phyloP scores from a whole-genome alignment of 1,284 basidiomycete genomes.

The Chalciporus sp. region DNA sequence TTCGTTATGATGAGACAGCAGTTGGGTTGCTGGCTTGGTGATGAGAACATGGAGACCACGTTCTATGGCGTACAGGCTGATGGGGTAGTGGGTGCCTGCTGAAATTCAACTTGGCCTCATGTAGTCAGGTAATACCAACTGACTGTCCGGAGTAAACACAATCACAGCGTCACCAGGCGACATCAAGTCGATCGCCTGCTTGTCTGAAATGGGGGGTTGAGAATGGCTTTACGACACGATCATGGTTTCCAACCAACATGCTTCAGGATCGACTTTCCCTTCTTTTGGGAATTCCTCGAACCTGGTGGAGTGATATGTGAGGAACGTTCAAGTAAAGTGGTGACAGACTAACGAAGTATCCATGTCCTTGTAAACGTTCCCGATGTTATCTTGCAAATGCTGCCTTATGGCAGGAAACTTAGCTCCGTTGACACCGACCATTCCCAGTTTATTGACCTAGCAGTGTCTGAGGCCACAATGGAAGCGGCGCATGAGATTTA shows the following conservation, averaged over 20 bases:
- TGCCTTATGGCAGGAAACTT: constrained; percentile 85
- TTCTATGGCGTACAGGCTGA: constrained; percentile 85
- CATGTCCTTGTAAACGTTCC: constrained; percentile 83
- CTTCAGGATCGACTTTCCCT: constrained; percentile 71
- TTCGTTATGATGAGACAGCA: constrained; percentile 79
- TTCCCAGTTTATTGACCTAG: constrained; percentile 71
- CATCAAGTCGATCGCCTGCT: constrained; percentile 80
- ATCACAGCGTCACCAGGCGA: constrained; percentile 85
- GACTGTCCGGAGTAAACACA: constrained; percentile 86
- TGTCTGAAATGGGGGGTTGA: constrained; percentile 56
- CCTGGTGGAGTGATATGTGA: constrained; percentile 35
- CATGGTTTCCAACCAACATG: constrained; percentile 57
- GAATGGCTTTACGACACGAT: constrained; percentile 3
- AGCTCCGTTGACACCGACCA: constrained; percentile 83
- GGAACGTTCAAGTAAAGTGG: neutral
- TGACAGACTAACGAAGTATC: constrained; percentile 63
- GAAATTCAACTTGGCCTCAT: neutral
- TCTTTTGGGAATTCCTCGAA: constrained; percentile 83
- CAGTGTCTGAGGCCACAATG: neutral
- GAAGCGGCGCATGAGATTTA: neutral
- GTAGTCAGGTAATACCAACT: constrained; percentile 29
- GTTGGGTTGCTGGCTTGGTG: constrained; percentile 91
- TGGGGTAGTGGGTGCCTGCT: constrained; percentile 82
- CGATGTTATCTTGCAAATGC: constrained; percentile 86
- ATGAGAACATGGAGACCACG: constrained; percentile 85